A percentile compares a stretch with the other conserved stretches of the same genome.
Conservation (phyloP, 2,329 filamentous ascomycete genomes). For the Fusarium subglutinans region DNA sequence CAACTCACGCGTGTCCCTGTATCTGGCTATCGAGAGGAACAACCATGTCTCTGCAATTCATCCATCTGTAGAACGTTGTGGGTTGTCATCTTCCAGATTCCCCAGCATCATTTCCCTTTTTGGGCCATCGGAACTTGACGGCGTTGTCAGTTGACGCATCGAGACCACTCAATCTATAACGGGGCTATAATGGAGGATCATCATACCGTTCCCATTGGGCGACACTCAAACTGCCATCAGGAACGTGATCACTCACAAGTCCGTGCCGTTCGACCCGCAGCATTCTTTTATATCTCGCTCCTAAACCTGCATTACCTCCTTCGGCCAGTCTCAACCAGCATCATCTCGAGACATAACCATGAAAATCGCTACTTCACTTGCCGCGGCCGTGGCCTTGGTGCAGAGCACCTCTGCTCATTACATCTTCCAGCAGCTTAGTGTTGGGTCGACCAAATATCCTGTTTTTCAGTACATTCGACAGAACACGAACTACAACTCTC, state of each 20-base stretch:
- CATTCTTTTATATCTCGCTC: not conserved
- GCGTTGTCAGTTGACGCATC: not conserved
- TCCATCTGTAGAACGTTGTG: not conserved
- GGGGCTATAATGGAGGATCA: not conserved
- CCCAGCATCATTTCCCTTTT: not conserved
- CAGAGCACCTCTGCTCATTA: slow-evolving; percentile 8
- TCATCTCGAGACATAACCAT: not conserved
- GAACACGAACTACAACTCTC: slow-evolving; percentile 18
- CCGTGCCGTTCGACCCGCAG: not conserved
- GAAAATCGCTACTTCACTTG: not conserved
- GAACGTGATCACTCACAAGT: not conserved
- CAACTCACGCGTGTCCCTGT: rapidly evolving
- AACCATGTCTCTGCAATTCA: rapidly evolving
- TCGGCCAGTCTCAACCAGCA: not conserved
- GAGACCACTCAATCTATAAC: not conserved
- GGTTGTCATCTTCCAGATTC: too few relatives aligned
- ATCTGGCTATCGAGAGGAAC: not conserved
- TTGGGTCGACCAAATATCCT: not conserved
- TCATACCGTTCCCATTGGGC: not conserved
- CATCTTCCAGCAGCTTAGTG: slow-evolving; percentile 6
- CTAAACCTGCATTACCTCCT: not conserved
- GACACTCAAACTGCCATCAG: rapidly evolving
- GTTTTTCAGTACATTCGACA: slow-evolving; percentile 11
- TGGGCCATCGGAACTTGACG: not conserved
- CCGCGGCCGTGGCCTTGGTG: not conserved